Percentiles rank a stretch among this genome's conserved stretches.
These are phyloP conservation scores for Collybia nuda DNA, from an alignment of 768 basidiomycete genomes.

Conservation along the genomic window DNA sequence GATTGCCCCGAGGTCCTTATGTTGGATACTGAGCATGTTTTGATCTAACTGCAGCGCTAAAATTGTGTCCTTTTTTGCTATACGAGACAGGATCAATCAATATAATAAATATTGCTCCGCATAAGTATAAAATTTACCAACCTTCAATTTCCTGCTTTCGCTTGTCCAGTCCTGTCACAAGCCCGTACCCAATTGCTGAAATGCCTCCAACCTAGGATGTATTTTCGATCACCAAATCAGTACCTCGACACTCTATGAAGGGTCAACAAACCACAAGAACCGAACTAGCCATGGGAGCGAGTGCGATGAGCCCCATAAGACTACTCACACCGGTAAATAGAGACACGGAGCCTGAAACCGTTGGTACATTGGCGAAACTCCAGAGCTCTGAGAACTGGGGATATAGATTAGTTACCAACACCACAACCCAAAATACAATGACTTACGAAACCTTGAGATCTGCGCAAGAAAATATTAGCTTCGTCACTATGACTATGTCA, in stretches of 20 bases:
- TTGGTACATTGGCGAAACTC: background rate
- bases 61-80: background rate
- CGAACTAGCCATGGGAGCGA: background rate
- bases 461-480: background rate
- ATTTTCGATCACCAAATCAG: too few species aligned
- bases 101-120: too few species aligned
- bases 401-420: too few species aligned
- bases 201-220: background rate
- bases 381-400: background rate
- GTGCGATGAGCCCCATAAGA: background rate
- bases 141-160: background rate
- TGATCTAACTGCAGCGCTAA: background rate
- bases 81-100: background rate
- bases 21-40: background rate
- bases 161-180: background rate
- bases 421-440: too few species aligned
- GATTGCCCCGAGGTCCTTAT: background rate
- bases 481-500: background rate
- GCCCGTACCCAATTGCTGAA: background rate
- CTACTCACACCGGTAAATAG: background rate
- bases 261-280: slow-evolving; percentile 2
- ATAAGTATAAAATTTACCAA: background rate
- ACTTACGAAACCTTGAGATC: background rate
- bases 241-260: too few species aligned
- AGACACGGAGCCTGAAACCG: background rate